Evolutionary conservation across 768 basidiomycete species (phyloP).

Genomic region (Polyporus arcularius): DNA sequence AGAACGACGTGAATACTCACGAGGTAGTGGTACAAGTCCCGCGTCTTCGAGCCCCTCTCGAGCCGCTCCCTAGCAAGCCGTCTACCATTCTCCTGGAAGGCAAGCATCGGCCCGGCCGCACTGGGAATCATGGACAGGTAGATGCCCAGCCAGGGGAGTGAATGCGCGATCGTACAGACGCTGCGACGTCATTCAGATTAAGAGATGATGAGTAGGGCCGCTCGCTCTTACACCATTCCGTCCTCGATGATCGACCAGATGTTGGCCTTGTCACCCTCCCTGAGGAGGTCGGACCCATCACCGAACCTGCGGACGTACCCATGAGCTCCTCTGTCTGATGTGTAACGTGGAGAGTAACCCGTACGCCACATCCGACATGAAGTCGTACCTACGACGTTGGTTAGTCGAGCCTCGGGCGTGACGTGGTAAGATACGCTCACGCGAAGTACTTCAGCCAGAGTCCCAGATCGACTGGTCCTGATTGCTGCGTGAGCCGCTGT

Average conservation of each 20-base stretch:
- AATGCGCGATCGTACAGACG: background rate
- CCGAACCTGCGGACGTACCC: conserved; percentile 29
- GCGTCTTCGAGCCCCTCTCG: conserved; percentile 20
- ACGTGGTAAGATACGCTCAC: conserved; percentile 26
- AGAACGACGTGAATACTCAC: conserved; percentile 28
- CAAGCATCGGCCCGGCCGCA: background rate
- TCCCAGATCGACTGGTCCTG: conserved; percentile 31
- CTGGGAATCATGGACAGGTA: background rate
- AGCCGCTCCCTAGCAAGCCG: conserved; percentile 3
- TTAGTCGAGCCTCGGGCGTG: too few relatives aligned
- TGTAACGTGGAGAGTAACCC: background rate
- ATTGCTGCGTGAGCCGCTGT: conserved; percentile 32
- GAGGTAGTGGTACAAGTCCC: conserved; percentile 46
- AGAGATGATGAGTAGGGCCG: too few relatives aligned
- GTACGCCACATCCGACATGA: conserved; percentile 45
- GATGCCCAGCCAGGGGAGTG: conserved; percentile 9
- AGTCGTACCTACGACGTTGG: conserved; percentile 36
- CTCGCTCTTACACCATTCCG: background rate
- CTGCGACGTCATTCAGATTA: background rate
- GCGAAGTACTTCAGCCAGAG: conserved; percentile 42
- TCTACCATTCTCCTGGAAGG: conserved; percentile 2
- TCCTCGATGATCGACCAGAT: conserved; percentile 38
- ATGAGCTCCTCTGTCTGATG: background rate
- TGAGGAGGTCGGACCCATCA: conserved; percentile 37
- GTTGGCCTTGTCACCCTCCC: conserved; percentile 44